These are phyloP conservation scores for Boechera retrofracta DNA, from an alignment of 345 rosid genomes.

Conservation along the genomic window DNA sequence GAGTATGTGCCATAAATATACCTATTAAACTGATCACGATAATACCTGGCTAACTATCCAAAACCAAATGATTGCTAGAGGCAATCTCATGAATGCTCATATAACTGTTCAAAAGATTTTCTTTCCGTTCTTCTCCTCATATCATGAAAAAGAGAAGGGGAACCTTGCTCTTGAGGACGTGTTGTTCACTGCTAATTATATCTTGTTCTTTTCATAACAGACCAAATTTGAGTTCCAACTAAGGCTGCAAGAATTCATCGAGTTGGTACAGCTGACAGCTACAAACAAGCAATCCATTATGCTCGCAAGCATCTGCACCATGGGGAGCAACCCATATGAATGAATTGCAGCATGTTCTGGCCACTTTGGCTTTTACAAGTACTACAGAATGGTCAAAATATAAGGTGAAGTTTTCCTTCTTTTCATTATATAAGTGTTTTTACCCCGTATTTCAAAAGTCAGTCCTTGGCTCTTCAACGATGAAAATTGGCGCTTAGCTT, in stretches of 20 bases:
- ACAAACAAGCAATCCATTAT: constrained; percentile 74
- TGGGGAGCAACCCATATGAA: constrained; percentile 91
- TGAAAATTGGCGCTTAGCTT: constrained; percentile 16
- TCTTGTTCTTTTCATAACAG: constrained; percentile 48
- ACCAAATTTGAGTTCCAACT: constrained; percentile 92
- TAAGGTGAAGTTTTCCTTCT: constrained; percentile 61
- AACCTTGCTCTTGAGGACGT: neutral
- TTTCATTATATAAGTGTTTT: neutral
- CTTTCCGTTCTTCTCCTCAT: neutral
- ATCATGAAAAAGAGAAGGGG: constrained; percentile 6
- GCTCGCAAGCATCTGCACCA: constrained; percentile 84
- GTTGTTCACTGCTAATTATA: constrained; percentile 5
- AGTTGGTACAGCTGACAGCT: constrained; percentile 75
- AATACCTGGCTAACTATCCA: neutral
- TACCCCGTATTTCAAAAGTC: constrained; percentile 18
- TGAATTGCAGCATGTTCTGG: constrained; percentile 79
- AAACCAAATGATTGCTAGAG: constrained; percentile 10
- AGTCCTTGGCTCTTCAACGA: constrained; percentile 13
- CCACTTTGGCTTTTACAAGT: constrained; percentile 89
- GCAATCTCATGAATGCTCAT: neutral
- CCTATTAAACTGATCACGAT: neutral
- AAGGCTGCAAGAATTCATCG: constrained; percentile 94
- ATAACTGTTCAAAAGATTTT: neutral
- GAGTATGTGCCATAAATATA: neutral
- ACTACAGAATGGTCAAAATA: constrained; percentile 74